Evolutionary conservation across 129 eudicot genomes (phyloP).

Genomic region (Chrysanthemum makinoi): DNA sequence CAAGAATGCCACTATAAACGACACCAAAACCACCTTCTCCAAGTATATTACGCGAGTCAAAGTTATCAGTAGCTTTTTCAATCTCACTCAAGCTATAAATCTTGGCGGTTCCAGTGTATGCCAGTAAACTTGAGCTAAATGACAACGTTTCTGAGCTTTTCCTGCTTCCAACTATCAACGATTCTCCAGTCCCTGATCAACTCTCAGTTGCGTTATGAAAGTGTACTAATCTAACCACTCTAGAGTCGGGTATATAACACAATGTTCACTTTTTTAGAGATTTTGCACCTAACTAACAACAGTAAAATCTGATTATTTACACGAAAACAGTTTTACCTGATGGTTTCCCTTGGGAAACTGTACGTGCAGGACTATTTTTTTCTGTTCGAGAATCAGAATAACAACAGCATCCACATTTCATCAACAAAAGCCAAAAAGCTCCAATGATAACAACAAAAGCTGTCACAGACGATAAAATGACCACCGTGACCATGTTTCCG

Average conservation of each 20-base stretch:
- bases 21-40: constrained; percentile 99
- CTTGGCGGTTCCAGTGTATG: constrained; percentile 76
- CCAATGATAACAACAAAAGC: constrained; percentile 59
- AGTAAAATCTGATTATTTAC: not conserved
- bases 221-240: not conserved
- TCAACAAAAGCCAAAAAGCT: constrained; percentile 58
- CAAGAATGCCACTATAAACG: constrained; percentile 79
- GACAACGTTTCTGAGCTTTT: constrained; percentile 67
- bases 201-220: constrained; percentile 7
- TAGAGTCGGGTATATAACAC: not conserved
- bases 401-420: constrained; percentile 47
- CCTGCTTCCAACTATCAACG: constrained; percentile 63
- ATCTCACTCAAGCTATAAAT: constrained; percentile 64
- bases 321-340: constrained; percentile 44
- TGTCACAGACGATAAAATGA: constrained; percentile 66
- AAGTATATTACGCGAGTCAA: constrained; percentile 55
- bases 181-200: constrained; percentile 53
- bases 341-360: constrained; percentile 48
- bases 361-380: constrained; percentile 29
- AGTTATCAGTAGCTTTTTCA: constrained; percentile 68
- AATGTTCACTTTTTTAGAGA: not conserved
- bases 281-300: too few species aligned
- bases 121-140: constrained; percentile 59
- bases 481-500: constrained; percentile 51
- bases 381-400: constrained; percentile 25